A percentile compares a stretch with the other conserved stretches of the same genome.
phyloP scores from a whole-genome alignment of 2,329 filamentous ascomycete genomes.

The Sphaerulina populicola region DNA sequence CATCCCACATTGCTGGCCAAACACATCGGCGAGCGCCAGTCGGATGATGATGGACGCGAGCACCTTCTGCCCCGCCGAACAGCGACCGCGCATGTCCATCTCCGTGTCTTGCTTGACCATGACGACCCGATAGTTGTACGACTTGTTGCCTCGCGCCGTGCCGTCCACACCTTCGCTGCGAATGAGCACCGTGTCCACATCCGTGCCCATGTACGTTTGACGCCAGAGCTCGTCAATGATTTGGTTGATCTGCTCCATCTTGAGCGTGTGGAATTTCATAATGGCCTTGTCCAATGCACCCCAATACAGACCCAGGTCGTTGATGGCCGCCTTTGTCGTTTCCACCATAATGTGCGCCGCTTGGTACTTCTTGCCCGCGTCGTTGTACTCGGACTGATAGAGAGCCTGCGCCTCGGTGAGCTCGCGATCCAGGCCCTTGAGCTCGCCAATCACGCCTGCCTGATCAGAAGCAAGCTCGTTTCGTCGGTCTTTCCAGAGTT shows the following conservation, averaged over 20 bases:
- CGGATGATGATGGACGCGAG: constrained; percentile 96
- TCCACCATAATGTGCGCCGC: constrained; percentile 82
- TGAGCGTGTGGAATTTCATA: constrained; percentile 90
- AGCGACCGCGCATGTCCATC: constrained; percentile 98
- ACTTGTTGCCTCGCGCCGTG: constrained; percentile 62
- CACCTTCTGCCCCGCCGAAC: constrained; percentile 93
- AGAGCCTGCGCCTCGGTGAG: constrained; percentile 63
- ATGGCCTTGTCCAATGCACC: constrained; percentile 88
- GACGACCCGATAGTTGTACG: constrained; percentile 92
- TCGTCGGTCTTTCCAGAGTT: constrained; percentile 57
- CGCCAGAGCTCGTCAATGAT: constrained; percentile 97
- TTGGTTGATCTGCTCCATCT: constrained; percentile 97
- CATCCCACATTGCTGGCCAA: constrained; percentile 89
- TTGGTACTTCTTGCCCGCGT: constrained; percentile 71
- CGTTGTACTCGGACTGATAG: constrained; percentile 79
- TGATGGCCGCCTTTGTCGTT: constrained; percentile 85
- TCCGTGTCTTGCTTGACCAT: constrained; percentile 97
- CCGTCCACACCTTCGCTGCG: constrained; percentile 69
- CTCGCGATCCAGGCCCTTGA: constrained; percentile 79
- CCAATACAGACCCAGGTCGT: constrained; percentile 76
- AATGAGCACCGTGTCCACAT: constrained; percentile 94
- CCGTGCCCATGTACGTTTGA: constrained; percentile 90
- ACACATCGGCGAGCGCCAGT: constrained; percentile 88
- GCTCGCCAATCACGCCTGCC: constrained; percentile 64
- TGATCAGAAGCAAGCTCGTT: constrained; percentile 64